Conservation (phyloP, 495 filamentous ascomycete species). For the Durotheca rogersii region DNA sequence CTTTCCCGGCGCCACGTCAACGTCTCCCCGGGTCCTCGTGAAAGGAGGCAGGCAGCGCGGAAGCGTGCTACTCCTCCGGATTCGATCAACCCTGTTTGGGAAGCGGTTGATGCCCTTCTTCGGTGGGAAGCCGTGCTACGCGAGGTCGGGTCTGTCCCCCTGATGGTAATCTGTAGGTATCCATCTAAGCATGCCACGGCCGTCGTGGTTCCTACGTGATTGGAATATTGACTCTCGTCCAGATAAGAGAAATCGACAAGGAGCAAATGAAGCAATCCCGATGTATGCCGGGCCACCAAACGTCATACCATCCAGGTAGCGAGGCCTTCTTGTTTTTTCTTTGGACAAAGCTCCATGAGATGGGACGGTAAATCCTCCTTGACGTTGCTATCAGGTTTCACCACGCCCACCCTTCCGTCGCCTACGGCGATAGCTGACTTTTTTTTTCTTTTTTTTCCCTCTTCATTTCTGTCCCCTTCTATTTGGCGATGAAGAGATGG, state of each 20-base stretch:
- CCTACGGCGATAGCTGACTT: constrained; percentile 13
- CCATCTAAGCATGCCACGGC: not conserved
- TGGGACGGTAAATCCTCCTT: constrained; percentile 3
- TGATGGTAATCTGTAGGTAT: constrained; percentile 1
- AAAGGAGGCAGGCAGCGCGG: constrained; percentile 1
- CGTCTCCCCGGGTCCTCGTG: constrained; percentile 17
- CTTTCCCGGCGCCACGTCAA: constrained; percentile 23
- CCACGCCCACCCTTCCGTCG: constrained; percentile 23
- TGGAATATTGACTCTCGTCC: constrained; percentile 1
- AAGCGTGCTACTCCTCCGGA: constrained; percentile 2
- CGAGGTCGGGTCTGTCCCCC: constrained; percentile 4
- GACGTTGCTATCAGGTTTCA: constrained; percentile 8
- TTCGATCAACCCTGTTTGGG: constrained; percentile 2
- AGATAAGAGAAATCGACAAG: constrained; percentile 4
- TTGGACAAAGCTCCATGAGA: not conserved
- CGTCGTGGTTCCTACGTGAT: constrained; percentile 1
- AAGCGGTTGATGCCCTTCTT: constrained; percentile 3
- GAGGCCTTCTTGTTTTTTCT: too few species aligned
- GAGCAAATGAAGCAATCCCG: constrained; percentile 2
- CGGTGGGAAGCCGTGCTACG: constrained; percentile 4
- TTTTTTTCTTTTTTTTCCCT: constrained; percentile 6
- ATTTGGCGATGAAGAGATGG: constrained; percentile 15
- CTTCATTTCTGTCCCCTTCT: too few species aligned
- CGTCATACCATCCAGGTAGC: not conserved
- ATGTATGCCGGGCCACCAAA: constrained; percentile 9